Conservation (phyloP, 495 filamentous ascomycete genomes). For the Chlorociboria aeruginascens region DNA sequence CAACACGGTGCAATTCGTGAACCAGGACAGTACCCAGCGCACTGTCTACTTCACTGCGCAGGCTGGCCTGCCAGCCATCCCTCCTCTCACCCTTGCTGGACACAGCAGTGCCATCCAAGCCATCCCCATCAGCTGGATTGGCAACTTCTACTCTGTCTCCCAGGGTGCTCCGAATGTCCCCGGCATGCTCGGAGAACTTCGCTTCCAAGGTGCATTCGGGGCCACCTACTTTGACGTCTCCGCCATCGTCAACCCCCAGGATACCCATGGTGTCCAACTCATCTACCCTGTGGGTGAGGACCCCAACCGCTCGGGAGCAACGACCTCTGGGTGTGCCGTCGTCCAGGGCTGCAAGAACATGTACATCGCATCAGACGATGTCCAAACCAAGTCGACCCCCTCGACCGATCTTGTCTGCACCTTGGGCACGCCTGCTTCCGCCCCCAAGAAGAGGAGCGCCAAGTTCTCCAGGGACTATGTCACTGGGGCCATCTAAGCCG, state of each 20-base stretch:
- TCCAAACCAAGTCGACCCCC: too few relatives aligned
- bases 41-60: conserved; percentile 31
- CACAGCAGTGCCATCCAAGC: conserved; percentile 17
- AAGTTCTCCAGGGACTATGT: too few relatives aligned
- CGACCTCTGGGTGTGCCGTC: too few relatives aligned
- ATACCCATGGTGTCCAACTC: conserved; percentile 31
- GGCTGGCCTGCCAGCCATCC: conserved; percentile 15
- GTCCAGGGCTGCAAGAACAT: too few relatives aligned
- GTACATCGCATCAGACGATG: too few relatives aligned
- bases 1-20: conserved; percentile 35
- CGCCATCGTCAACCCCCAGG: conserved; percentile 38
- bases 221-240: conserved; percentile 40
- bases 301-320: too few relatives aligned
- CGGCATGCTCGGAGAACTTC: conserved; percentile 42
- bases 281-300: conserved; percentile 25
- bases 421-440: too few relatives aligned
- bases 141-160: conserved; percentile 34
- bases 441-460: too few relatives aligned
- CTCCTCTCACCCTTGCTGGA: conserved; percentile 22
- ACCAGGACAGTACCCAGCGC: conserved; percentile 33
- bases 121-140: conserved; percentile 32
- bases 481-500: too few relatives aligned
- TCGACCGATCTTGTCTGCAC: too few relatives aligned
- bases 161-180: conserved; percentile 24
- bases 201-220: conserved; percentile 31